These are phyloP conservation scores for Cystofilobasidium bisporidii DNA, from an alignment of 768 basidiomycete genomes.

Conservation along the genomic window DNA sequence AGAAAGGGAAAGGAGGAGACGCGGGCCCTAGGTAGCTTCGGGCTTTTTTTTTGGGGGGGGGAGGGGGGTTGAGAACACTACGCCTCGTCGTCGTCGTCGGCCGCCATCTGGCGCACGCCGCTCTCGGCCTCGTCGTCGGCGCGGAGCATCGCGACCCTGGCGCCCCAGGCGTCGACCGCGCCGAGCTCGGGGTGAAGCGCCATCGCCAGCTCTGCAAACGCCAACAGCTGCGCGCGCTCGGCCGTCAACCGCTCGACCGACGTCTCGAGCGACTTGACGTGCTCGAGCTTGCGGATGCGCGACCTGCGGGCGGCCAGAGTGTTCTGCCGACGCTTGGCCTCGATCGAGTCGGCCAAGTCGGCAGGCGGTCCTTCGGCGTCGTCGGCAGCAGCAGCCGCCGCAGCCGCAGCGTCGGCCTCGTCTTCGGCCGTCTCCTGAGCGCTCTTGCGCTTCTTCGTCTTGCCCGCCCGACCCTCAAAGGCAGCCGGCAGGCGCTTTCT, in stretches of 20 bases:
- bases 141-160: background rate
- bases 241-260: slow-evolving; percentile 2
- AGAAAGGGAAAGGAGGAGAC: too few relatives aligned
- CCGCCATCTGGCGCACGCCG: background rate
- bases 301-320: slow-evolving; percentile 75
- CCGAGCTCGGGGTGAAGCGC: slow-evolving; percentile 11
- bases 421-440: slow-evolving; percentile 46
- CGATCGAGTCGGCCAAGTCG: slow-evolving; percentile 55
- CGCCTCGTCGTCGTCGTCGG: too few relatives aligned
- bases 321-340: slow-evolving; percentile 70
- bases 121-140: slow-evolving; percentile 6
- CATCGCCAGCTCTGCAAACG: slow-evolving; percentile 11
- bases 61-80: too few relatives aligned
- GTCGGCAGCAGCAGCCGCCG: slow-evolving; percentile 39
- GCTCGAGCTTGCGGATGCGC: slow-evolving; percentile 61
- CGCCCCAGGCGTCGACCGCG: slow-evolving; percentile 12
- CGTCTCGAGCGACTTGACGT: slow-evolving; percentile 56
- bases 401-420: slow-evolving; percentile 44
- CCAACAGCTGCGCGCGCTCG: slow-evolving; percentile 13
- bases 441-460: slow-evolving; percentile 45
- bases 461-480: slow-evolving; percentile 42
- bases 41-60: too few relatives aligned
- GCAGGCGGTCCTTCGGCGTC: slow-evolving; percentile 45
- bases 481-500: slow-evolving; percentile 66
- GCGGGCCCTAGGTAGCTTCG: too few relatives aligned